phyloP scores from a whole-genome alignment of 306 rosid genomes.

The Lathyrus sativus region DNA sequence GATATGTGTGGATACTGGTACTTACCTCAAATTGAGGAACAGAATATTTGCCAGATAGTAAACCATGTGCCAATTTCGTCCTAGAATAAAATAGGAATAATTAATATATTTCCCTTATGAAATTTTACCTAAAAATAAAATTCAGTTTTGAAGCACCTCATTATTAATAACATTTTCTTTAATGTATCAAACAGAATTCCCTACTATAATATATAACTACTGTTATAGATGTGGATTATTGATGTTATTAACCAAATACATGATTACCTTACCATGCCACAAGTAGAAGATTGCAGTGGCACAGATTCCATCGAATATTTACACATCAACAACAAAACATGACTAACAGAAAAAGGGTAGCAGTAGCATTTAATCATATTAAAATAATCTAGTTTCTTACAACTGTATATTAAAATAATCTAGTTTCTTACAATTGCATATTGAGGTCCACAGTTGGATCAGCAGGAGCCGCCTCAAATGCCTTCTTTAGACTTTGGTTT shows the following conservation, averaged over 20 bases:
- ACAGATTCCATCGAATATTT: neutral
- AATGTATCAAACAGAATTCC: constrained; percentile 4
- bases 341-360: constrained; percentile 17
- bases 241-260: neutral
- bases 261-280: neutral
- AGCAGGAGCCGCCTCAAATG: constrained; percentile 78
- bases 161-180: constrained; percentile 7
- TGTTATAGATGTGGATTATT: constrained; percentile 4
- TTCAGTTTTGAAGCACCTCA: constrained; percentile 2
- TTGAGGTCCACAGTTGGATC: constrained; percentile 94
- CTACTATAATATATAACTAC: constrained; percentile 17
- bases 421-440: constrained; percentile 66
- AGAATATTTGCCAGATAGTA: constrained; percentile 86
- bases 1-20: neutral
- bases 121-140: neutral
- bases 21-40: constrained; percentile 67
- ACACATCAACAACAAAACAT: constrained; percentile 4
- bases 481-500: constrained; percentile 57
- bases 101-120: constrained; percentile 7
- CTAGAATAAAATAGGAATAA: constrained; percentile 43
- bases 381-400: constrained; percentile 41
- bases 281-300: constrained; percentile 5
- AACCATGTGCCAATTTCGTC: constrained; percentile 81
- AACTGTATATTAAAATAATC: constrained; percentile 53
- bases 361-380: constrained; percentile 3